A percentile compares a stretch with the other conserved stretches of the same genome.
Evolutionary conservation across 73 alveolate genomes (phyloP).

Genomic region (Paramecium sexaurelia): DNA sequence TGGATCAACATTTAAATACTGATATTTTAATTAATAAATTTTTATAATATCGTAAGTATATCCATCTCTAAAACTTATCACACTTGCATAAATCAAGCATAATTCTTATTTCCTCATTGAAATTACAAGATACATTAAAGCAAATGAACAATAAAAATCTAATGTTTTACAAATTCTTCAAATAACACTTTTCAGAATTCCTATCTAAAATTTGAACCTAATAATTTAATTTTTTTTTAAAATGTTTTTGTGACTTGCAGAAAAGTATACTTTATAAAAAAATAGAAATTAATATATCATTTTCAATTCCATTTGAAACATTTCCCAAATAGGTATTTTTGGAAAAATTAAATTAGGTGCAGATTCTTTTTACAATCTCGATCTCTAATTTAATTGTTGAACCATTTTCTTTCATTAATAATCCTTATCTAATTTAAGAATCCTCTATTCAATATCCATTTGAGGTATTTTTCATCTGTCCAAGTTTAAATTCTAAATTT

Average conservation of each 20-base stretch:
- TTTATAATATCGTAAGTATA: not conserved
- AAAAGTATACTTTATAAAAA: not conserved
- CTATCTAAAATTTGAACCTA: no score
- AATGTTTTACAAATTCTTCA: no score
- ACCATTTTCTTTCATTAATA: not conserved
- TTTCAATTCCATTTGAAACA: not conserved
- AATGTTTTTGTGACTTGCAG: no score
- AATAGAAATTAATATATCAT: not conserved
- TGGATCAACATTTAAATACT: not conserved
- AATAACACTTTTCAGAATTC: no score
- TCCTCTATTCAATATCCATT: conserved; percentile 56
- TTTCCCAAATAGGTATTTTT: not conserved
- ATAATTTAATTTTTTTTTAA: no score
- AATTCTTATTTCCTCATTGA: no score
- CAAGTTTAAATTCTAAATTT: conserved; percentile 67
- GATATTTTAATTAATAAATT: not conserved
- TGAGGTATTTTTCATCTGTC: conserved; percentile 65
- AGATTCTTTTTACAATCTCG: not conserved
- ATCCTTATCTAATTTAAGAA: not conserved
- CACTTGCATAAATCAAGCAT: no score
- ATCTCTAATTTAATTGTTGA: not conserved
- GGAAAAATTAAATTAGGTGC: no score
- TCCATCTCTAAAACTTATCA: not conserved
- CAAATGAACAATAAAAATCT: no score
- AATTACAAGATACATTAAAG: no score